Evolutionary conservation across 345 rosid genomes (phyloP).

Genomic region (Rubroshorea leprosula): DNA sequence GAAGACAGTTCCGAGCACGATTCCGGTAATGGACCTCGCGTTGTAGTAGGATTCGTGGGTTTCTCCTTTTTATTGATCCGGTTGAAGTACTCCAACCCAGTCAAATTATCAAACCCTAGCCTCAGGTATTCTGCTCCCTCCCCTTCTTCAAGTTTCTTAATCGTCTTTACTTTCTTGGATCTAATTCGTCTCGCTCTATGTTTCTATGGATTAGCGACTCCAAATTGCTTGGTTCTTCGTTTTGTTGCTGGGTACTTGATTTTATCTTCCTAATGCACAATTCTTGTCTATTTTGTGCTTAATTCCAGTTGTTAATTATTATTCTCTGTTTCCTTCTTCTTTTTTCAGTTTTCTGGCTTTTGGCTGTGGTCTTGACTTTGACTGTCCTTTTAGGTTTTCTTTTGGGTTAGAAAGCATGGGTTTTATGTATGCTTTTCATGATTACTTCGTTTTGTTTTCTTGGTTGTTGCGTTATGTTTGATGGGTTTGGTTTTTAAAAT

Average conservation of each 20-base stretch:
- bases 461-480: too few species aligned
- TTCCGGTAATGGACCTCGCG: not conserved
- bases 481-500: too few species aligned
- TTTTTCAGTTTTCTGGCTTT: too few species aligned
- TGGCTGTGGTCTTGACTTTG: too few species aligned
- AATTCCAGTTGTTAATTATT: too few species aligned
- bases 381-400: too few species aligned
- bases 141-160: not conserved
- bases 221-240: not conserved
- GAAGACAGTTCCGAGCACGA: not conserved
- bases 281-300: not conserved
- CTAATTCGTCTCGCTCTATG: not conserved
- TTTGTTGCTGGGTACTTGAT: not conserved
- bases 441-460: too few species aligned
- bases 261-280: not conserved
- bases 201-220: not conserved
- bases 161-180: not conserved
- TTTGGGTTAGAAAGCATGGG: too few species aligned
- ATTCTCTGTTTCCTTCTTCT: too few species aligned
- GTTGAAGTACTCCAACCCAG: not conserved
- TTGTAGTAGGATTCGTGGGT: not conserved
- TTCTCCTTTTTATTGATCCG: not conserved
- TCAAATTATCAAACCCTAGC: conserved; percentile 1
- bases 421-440: too few species aligned
- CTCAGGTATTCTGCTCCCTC: not conserved